A percentile compares a stretch with the other conserved stretches of the same genome.
phyloP scores from a whole-genome alignment of 2,329 filamentous ascomycete species.

The Fusarium nelsonii region DNA sequence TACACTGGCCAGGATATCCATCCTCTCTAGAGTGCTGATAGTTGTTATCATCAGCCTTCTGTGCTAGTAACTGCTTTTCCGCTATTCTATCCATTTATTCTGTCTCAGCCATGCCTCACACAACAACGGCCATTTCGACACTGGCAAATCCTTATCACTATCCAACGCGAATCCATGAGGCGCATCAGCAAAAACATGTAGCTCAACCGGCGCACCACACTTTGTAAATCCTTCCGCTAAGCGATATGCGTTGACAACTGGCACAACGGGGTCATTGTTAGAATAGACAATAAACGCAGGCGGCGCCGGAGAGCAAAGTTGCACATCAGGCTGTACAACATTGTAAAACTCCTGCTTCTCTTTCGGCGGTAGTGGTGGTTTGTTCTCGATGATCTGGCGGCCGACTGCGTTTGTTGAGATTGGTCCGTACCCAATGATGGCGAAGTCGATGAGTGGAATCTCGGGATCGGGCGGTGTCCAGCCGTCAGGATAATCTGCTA shows the following conservation, averaged over 20 bases:
- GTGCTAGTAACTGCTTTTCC: no score
- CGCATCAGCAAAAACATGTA: constrained; percentile 43
- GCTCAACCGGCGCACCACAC: constrained; percentile 28
- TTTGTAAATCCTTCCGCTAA: constrained; percentile 33
- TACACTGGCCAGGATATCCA: no score
- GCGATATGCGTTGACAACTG: constrained; percentile 40
- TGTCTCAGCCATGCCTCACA: constrained; percentile 42
- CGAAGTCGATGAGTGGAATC: constrained; percentile 27
- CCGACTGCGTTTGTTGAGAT: constrained; percentile 42
- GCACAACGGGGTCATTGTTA: constrained; percentile 43
- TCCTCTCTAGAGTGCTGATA: no score
- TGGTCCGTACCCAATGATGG: constrained; percentile 40
- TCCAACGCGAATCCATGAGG: constrained; percentile 43
- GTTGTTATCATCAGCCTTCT: no score
- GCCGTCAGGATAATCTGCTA: constrained; percentile 36
- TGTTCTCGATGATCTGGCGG: constrained; percentile 38
- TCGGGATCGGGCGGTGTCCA: constrained; percentile 36
- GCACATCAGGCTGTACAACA: constrained; percentile 37
- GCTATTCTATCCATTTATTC: constrained; percentile 19
- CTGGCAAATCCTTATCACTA: constrained; percentile 26
- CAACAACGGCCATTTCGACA: constrained; percentile 40
- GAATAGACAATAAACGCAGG: constrained; percentile 42
- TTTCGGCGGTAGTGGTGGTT: constrained; percentile 33
- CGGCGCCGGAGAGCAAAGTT: constrained; percentile 28
- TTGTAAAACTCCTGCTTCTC: constrained; percentile 44